A percentile compares a stretch with the other conserved stretches of the same genome.
Evolutionary conservation across 2,329 filamentous ascomycete genomes (phyloP).

Genomic region (Pyrenochaeta sp.): DNA sequence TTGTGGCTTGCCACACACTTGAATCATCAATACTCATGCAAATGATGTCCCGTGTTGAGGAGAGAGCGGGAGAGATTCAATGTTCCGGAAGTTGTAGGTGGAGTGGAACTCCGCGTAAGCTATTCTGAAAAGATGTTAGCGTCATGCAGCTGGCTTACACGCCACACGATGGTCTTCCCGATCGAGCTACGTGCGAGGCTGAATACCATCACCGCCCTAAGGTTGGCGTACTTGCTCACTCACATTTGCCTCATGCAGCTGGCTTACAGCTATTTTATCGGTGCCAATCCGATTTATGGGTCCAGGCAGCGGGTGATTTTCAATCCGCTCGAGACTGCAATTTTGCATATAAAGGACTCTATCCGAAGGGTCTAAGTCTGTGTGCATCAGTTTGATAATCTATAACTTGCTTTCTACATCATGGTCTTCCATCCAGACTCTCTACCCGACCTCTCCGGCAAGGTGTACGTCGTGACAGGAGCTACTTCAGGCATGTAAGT

Average conservation of each 20-base stretch:
- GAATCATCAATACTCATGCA: background rate
- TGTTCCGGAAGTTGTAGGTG: background rate
- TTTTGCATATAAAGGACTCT: background rate
- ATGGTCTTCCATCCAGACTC: constrained; percentile 19
- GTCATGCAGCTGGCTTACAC: constrained; percentile 14
- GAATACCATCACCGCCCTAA: background rate
- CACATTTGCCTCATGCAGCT: too few relatives aligned
- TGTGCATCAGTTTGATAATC: background rate
- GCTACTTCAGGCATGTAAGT: constrained; percentile 19
- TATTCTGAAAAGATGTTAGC: constrained; percentile 3
- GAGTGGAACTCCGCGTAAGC: background rate
- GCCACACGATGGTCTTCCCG: background rate
- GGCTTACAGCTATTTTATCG: too few relatives aligned
- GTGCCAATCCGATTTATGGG: too few relatives aligned
- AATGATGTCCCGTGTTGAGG: background rate
- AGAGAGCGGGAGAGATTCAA: background rate
- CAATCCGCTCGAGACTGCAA: background rate
- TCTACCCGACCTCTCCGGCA: constrained; percentile 15
- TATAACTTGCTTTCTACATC: background rate
- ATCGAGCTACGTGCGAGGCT: background rate
- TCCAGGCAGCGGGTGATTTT: background rate
- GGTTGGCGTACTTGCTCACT: too few relatives aligned
- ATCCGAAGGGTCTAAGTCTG: background rate
- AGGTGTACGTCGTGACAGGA: constrained; percentile 16
- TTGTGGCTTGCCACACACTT: background rate